These are phyloP conservation scores for Rhizomucor miehei DNA, from an alignment of 371 early-diverging fungal genomes.

Conservation along the genomic window DNA sequence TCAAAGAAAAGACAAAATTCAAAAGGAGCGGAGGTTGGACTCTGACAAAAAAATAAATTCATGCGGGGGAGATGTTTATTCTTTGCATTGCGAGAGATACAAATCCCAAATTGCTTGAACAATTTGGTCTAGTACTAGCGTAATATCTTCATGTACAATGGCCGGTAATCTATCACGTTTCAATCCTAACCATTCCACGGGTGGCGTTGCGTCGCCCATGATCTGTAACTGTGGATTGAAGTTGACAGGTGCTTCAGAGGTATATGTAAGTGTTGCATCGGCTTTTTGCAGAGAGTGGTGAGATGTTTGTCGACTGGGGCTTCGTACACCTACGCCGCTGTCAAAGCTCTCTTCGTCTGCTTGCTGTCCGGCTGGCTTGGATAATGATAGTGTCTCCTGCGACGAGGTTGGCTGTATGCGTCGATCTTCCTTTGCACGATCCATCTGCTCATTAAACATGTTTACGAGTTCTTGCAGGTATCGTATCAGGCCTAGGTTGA, in stretches of 20 bases:
- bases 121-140: constrained; percentile 39
- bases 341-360: constrained; percentile 11
- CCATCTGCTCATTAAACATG: constrained; percentile 37
- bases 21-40: too few species aligned
- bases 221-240: constrained; percentile 53
- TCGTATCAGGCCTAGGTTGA: constrained; percentile 71
- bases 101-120: constrained; percentile 20
- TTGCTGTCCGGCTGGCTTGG: constrained; percentile 1
- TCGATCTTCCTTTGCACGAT: constrained; percentile 25
- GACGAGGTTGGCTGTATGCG: background rate
- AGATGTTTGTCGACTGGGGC: background rate
- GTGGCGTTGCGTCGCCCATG: constrained; percentile 65
- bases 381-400: background rate
- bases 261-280: constrained; percentile 18
- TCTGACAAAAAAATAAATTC: too few species aligned
- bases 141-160: constrained; percentile 48
- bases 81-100: constrained; percentile 7
- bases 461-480: constrained; percentile 62
- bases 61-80: background rate
- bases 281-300: background rate
- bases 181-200: constrained; percentile 61
- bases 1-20: background rate
- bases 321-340: constrained; percentile 3
- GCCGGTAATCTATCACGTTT: constrained; percentile 54
- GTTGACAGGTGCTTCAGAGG: constrained; percentile 34